phyloP scores from a whole-genome alignment of 352 stramenopile genomes.

The Pythium aquatile region DNA sequence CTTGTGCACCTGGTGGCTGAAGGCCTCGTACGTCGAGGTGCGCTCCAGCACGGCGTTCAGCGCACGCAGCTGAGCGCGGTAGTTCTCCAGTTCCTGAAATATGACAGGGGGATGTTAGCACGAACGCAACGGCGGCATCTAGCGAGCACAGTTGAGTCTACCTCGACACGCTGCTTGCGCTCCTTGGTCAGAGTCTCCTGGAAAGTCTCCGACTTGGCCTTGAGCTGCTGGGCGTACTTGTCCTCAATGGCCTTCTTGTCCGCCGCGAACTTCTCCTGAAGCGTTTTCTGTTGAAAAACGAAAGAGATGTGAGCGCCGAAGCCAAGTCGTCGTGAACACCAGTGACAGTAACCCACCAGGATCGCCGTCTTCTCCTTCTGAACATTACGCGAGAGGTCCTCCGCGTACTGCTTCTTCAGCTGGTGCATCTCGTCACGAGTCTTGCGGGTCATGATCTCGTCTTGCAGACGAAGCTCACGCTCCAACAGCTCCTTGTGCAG shows the following conservation, averaged over 20 bases:
- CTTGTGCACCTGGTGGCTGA: constrained; percentile 86
- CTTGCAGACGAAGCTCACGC: constrained; percentile 72
- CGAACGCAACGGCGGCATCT: not conserved
- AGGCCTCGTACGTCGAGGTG: constrained; percentile 79
- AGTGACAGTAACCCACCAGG: constrained; percentile 21
- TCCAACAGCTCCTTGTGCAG: constrained; percentile 74
- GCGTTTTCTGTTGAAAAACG: constrained; percentile 30
- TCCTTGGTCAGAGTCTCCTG: constrained; percentile 60
- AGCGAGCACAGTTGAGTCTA: constrained; percentile 1
- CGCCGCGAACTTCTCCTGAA: constrained; percentile 55
- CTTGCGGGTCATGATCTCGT: constrained; percentile 62
- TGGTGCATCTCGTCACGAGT: constrained; percentile 57
- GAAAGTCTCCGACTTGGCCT: constrained; percentile 51
- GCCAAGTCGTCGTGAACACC: not conserved
- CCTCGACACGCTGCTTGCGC: constrained; percentile 53
- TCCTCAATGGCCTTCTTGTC: constrained; percentile 69
- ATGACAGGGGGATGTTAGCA: not conserved
- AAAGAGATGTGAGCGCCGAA: not conserved
- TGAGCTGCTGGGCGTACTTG: constrained; percentile 44
- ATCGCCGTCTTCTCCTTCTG: constrained; percentile 54
- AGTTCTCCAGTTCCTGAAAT: constrained; percentile 53
- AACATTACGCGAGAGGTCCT: constrained; percentile 60
- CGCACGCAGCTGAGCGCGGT: constrained; percentile 61
- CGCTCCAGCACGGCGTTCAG: constrained; percentile 68
- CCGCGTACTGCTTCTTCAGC: constrained; percentile 64